A percentile compares a stretch with the other conserved stretches of the same genome.
These are phyloP conservation scores for Vitis hybrid DNA, from an alignment of 177 flowering plant species.

Conservation along the genomic window DNA sequence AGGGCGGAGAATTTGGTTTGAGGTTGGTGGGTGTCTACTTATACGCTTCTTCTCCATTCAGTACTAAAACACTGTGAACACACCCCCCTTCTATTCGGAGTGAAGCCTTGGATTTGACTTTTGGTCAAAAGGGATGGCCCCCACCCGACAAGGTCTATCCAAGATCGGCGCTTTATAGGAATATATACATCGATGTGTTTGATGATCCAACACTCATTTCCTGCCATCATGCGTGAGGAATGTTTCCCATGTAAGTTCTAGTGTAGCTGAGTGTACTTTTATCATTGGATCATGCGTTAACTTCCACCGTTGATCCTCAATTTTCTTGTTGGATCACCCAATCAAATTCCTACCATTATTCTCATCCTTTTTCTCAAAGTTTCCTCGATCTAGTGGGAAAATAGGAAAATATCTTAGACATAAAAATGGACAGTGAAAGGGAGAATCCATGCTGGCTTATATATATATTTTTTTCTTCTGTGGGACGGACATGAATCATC, in stretches of 20 bases:
- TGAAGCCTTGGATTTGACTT: constrained; percentile 22
- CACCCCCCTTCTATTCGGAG: neutral
- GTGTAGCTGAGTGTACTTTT: neutral
- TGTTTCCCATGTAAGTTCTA: constrained; percentile 1
- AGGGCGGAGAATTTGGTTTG: constrained; percentile 11
- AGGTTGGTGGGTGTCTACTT: constrained; percentile 12
- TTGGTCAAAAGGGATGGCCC: constrained; percentile 39
- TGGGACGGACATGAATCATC: no score
- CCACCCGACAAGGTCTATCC: constrained; percentile 36
- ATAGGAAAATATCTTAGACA: no score
- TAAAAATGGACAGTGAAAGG: no score
- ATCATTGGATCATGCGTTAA: neutral
- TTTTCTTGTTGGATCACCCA: no score
- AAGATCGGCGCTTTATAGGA: constrained; percentile 7
- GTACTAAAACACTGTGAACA: neutral
- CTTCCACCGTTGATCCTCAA: no score
- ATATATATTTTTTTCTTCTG: no score
- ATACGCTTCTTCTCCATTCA: constrained; percentile 1
- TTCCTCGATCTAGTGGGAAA: no score
- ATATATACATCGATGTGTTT: constrained; percentile 1
- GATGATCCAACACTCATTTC: constrained; percentile 26
- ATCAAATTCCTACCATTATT: no score
- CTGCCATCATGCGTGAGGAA: constrained; percentile 26
- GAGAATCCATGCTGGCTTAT: no score
- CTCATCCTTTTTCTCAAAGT: no score